Conservation (phyloP, 1,139 yeast species). For the Blastobotrys proliferans region DNA sequence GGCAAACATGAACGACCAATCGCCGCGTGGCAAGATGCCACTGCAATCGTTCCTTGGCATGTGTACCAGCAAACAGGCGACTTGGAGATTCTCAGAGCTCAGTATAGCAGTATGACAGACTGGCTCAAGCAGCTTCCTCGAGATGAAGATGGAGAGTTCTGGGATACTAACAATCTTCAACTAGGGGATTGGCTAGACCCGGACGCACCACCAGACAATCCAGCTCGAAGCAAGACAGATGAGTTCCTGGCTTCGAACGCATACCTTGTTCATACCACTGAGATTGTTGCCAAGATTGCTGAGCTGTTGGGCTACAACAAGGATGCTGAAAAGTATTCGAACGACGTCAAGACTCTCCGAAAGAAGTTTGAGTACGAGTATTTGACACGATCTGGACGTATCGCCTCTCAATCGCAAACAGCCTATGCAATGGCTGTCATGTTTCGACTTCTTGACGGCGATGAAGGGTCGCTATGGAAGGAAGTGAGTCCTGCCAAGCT, state of each 20-base stretch:
- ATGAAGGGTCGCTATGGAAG: conserved; percentile 10
- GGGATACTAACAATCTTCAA: conserved; percentile 24
- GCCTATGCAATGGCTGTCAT: conserved; percentile 24
- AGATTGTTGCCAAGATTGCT: conserved; percentile 18
- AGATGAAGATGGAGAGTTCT: no score
- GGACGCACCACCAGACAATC: conserved; percentile 28
- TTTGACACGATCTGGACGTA: conserved; percentile 21
- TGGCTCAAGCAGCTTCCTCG: no score
- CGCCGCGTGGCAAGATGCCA: conserved; percentile 30
- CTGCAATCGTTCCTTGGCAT: conserved; percentile 25
- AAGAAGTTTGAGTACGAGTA: conserved; percentile 22
- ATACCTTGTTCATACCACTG: conserved; percentile 20
- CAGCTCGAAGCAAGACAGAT: conserved; percentile 25
- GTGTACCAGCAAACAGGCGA: conserved; percentile 23
- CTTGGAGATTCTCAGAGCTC: conserved; percentile 18
- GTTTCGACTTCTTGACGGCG: conserved; percentile 20
- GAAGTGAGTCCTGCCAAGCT: no score
- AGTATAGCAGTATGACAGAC: no score
- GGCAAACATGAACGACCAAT: neutral
- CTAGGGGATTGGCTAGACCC: conserved; percentile 31
- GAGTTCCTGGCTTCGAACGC: conserved; percentile 27
- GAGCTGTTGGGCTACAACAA: conserved; percentile 7
- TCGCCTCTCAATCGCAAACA: conserved; percentile 26
- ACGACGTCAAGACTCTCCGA: conserved; percentile 12
- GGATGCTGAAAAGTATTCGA: conserved; percentile 9